Evolutionary conservation across 73 alveolate species (phyloP).

Genomic region (Tetrahymena borealis): DNA sequence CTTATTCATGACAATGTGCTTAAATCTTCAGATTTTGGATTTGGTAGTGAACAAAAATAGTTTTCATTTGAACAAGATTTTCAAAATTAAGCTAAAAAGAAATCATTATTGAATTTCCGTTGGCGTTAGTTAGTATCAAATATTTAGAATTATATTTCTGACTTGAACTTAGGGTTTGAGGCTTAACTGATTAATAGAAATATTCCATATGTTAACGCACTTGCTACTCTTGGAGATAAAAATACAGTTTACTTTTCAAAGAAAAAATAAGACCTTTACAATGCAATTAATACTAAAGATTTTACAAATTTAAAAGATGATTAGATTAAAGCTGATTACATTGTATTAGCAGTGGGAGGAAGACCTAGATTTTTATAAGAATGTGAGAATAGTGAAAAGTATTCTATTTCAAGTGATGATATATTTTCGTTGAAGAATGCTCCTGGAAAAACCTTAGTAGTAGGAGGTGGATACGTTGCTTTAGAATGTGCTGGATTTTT

Average conservation of each 20-base stretch:
- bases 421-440: slow-evolving; percentile 74
- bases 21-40: slow-evolving; percentile 11
- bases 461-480: slow-evolving; percentile 93
- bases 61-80: slow-evolving; percentile 70
- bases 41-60: slow-evolving; percentile 37
- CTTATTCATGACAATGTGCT: slow-evolving; percentile 10
- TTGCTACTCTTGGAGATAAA: slow-evolving; percentile 55
- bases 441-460: slow-evolving; percentile 81
- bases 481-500: slow-evolving; percentile 70
- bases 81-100: slow-evolving; percentile 53
- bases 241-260: slow-evolving; percentile 58
- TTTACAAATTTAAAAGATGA: neutral
- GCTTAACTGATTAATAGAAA: slow-evolving; percentile 33
- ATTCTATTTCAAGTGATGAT: slow-evolving; percentile 80
- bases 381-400: slow-evolving; percentile 39
- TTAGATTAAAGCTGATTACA: neutral
- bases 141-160: slow-evolving; percentile 48
- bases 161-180: slow-evolving; percentile 62
- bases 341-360: slow-evolving; percentile 40
- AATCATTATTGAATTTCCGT: slow-evolving; percentile 53
- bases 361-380: slow-evolving; percentile 21
- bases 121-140: slow-evolving; percentile 51
- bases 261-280: slow-evolving; percentile 30
- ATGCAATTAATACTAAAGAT: slow-evolving; percentile 7
- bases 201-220: slow-evolving; percentile 48